phyloP scores from a whole-genome alignment of 768 basidiomycete genomes.

The Macrocybe gigantea region DNA sequence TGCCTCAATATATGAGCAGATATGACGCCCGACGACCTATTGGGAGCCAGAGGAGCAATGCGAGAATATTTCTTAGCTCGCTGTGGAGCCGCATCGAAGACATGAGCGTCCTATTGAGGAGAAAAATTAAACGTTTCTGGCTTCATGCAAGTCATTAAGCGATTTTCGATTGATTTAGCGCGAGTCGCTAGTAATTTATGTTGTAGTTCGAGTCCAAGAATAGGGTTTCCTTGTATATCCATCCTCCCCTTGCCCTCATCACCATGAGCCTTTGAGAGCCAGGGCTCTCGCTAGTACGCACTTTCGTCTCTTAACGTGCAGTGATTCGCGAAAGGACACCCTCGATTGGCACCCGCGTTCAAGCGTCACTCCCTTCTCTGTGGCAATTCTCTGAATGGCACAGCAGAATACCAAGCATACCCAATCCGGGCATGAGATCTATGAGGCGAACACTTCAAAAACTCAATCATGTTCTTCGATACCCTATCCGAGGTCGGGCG shows the following conservation, averaged over 20 bases:
- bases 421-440: conserved; percentile 44
- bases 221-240: no score
- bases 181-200: no score
- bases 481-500: conserved; percentile 55
- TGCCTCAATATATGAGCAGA: no score
- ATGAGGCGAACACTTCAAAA: conserved; percentile 46
- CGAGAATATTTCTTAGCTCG: no score
- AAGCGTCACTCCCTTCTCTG: neutral
- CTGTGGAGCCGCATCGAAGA: no score
- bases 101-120: no score
- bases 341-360: neutral
- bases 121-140: no score
- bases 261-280: conserved; percentile 33
- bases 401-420: conserved; percentile 11
- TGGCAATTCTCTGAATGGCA: conserved; percentile 11
- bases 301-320: conserved; percentile 7
- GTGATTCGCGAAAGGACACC: conserved; percentile 6
- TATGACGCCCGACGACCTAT: no score
- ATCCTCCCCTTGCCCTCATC: neutral
- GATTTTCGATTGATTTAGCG: no score
- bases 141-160: no score
- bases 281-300: conserved; percentile 19
- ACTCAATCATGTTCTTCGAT: conserved; percentile 50
- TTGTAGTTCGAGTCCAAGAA: no score
- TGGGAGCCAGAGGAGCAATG: no score